Percentiles rank a stretch among this genome's conserved stretches.
Conservation (phyloP, 176 grass and related monocot species). For the Sorghum bicolor region DNA sequence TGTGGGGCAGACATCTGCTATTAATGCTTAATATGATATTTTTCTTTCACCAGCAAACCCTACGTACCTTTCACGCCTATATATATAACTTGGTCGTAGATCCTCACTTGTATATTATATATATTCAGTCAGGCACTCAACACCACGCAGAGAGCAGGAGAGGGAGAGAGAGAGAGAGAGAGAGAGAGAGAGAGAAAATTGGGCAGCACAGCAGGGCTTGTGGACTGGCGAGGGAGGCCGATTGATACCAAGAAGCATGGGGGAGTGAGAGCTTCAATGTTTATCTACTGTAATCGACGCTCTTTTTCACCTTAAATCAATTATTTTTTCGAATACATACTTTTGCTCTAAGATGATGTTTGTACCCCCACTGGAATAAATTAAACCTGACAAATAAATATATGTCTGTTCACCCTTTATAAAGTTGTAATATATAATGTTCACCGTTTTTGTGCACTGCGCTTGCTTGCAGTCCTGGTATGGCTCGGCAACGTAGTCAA, state of each 20-base stretch:
- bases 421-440: no score
- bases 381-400: no score
- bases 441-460: background rate
- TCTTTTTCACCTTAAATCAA: background rate
- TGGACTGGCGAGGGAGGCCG: constrained; percentile 40
- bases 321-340: background rate
- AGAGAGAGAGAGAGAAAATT: background rate
- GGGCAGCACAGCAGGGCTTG: constrained; percentile 21
- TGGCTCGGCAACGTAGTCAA: constrained; percentile 27
- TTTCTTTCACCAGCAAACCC: background rate
- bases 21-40: background rate
- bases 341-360: background rate
- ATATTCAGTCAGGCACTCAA: no score
- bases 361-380: no score
- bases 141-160: no score
- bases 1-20: background rate
- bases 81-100: background rate
- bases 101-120: background rate
- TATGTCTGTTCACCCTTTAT: no score
- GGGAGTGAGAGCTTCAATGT: constrained; percentile 37
- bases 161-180: background rate
- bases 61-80: background rate
- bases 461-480: constrained; percentile 22
- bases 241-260: constrained; percentile 38
- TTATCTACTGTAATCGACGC: constrained; percentile 21